These are phyloP conservation scores for Piloderma croceum DNA, from an alignment of 768 basidiomycete species.

Conservation along the genomic window DNA sequence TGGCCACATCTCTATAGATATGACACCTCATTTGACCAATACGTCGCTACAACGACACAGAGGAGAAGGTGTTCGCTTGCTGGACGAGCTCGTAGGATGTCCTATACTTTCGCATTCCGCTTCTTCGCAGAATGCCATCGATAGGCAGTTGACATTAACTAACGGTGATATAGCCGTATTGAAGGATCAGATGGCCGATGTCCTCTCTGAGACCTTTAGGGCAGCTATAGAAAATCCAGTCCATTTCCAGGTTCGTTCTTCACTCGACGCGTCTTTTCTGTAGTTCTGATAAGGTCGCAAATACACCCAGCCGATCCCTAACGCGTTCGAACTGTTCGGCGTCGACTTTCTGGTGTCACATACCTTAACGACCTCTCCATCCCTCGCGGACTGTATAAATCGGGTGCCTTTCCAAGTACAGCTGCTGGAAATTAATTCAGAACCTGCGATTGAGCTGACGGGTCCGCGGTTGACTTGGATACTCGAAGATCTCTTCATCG, in stretches of 20 bases:
- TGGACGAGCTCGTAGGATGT: constrained; percentile 75
- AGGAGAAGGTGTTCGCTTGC: constrained; percentile 64
- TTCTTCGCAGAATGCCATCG: constrained; percentile 12
- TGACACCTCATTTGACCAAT: constrained; percentile 84
- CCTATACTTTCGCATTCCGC: constrained; percentile 44
- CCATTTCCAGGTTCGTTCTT: constrained; percentile 68
- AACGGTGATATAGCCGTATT: constrained; percentile 43
- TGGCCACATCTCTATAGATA: constrained; percentile 34
- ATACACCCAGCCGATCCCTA: constrained; percentile 71
- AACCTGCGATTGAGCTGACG: constrained; percentile 92
- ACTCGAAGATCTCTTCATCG: constrained; percentile 71
- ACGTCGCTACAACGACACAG: constrained; percentile 73
- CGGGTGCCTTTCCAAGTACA: constrained; percentile 48
- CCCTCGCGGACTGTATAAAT: constrained; percentile 13
- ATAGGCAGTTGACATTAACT: constrained; percentile 30
- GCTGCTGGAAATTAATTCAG: constrained; percentile 88
- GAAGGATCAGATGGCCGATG: constrained; percentile 53
- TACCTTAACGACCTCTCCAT: constrained; percentile 12
- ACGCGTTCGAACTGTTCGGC: constrained; percentile 93
- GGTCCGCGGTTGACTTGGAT: constrained; percentile 79
- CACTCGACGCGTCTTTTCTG: neutral
- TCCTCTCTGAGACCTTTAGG: constrained; percentile 76
- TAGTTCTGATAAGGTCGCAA: neutral
- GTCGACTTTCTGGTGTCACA: constrained; percentile 83
- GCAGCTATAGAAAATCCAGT: constrained; percentile 79